phyloP scores from a whole-genome alignment of 1,139 yeast genomes.

The Pichia cactophila region DNA sequence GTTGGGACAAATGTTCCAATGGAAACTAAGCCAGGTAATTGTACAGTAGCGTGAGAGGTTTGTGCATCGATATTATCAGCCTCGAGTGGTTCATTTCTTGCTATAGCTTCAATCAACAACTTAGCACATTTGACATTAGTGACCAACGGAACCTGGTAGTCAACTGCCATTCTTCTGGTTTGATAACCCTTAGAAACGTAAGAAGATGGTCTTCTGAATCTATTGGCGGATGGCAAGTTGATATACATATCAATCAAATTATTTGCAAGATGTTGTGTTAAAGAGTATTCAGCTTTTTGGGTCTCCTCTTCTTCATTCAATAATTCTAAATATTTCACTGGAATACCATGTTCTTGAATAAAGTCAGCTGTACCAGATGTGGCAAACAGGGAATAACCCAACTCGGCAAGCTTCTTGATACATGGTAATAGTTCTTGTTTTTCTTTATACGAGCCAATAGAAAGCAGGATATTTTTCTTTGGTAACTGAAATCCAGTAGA shows the following conservation, averaged over 20 bases:
- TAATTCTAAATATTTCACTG: slow-evolving; percentile 92
- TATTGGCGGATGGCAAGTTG: slow-evolving; percentile 92
- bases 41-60: slow-evolving; percentile 76
- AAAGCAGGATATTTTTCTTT: slow-evolving; percentile 85
- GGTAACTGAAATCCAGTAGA: slow-evolving; percentile 96
- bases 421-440: slow-evolving; percentile 89
- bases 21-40: slow-evolving; percentile 82
- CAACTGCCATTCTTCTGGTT: slow-evolving; percentile 99
- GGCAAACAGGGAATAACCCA: slow-evolving; percentile 89
- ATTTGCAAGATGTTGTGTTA: slow-evolving; percentile 94
- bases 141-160: slow-evolving; percentile 93
- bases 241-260: slow-evolving; percentile 93
- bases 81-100: slow-evolving; percentile 61
- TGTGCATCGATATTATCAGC: slow-evolving; percentile 81
- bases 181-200: slow-evolving; percentile 96
- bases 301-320: slow-evolving; percentile 57
- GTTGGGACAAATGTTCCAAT: slow-evolving; percentile 75
- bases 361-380: slow-evolving; percentile 99
- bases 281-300: slow-evolving; percentile 87
- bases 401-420: slow-evolving; percentile 67
- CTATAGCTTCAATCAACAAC: slow-evolving; percentile 84
- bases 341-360: slow-evolving; percentile 87
- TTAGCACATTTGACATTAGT: slow-evolving; percentile 98
- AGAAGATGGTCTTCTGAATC: slow-evolving; percentile 98
- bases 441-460: slow-evolving; percentile 97